Evolutionary conservation across 768 basidiomycete genomes (phyloP), one percentile per base, ranked within the genome.

Genomic region (Roridomyces roridus): DNA sequence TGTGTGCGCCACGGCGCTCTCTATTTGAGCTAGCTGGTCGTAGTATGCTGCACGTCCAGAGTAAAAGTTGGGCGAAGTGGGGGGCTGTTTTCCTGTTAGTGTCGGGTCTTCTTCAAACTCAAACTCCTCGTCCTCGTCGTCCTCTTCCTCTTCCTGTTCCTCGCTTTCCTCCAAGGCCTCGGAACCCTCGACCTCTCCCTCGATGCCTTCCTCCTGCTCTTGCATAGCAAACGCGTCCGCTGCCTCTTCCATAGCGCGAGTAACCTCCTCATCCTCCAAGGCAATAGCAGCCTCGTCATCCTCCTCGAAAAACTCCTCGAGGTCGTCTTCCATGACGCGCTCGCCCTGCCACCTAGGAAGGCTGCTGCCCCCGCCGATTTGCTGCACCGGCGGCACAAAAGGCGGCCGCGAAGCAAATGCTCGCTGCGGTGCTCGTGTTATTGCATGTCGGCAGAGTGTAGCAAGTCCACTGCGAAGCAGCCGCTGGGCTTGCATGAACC

Each of bases 21-120:
- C 85, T 17, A 96, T 82, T 39, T 81, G 75, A 40, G 77, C 73
- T 39, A 95, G 72, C 52, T 86, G 83, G 71, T 95, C 91, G 70
- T 87, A 87, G 76, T 87, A 95, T 21, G 77, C 75, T 1, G 90
- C 77, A 29, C 88, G 86, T 15, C 87, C 88, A 17, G 94, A 93
- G 77, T 92, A 97, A 75, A 94, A 96, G 44, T 84, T 85, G 20
- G 92, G 85, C 8, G 92, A 89, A 18, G 79, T 72, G 0, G 92
- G 92, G 35, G 60, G 47, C 25, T 51, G 28, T 37, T 61, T 72
- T 66, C 48, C 26, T 17, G 18, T 24, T 10, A 21, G 52, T 70
- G 60, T 62, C 56, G 70, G 71, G 10, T 46, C 39, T 8, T 50
- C 26, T 17, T 58, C 56, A 0, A 49, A 17, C 20, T 51, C 56